Evolutionary conservation across 2,329 filamentous ascomycete species (phyloP), one percentile per base, ranked within the genome.

Genomic region (Cytospora chrysosperma): DNA sequence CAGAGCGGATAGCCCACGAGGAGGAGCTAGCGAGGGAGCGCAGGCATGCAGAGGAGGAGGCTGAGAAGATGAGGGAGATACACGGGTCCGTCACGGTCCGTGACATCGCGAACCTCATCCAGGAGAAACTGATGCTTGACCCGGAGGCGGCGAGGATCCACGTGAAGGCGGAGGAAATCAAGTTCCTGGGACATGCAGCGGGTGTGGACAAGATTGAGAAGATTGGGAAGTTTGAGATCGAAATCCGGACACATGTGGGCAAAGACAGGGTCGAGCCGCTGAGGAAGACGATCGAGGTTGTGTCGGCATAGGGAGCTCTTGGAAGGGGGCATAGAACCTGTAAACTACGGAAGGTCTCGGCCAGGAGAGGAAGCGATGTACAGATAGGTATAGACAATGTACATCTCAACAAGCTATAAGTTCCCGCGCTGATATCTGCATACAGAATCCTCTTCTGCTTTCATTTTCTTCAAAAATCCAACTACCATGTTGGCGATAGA

Each of bases 51-150:
- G 58, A 65, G 40, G 54, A 61, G 27, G 65, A 62, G 47, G 50
- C 59, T 12, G 55, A 56, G 54, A 59, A 65, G 50, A 28, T 53
- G 13, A 57, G 65, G 24, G 69, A 74, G 64, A 80, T 81, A 63
- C 79, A 76, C 67, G 78, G 79, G 49, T 80, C 78, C 56, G 79
- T 80, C 8, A 76, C 78, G 27, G 67, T 70, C 53, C 66, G 57
- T 58, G 76, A 80, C 68, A 70, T 81, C 47, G 69, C 75, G 2
- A 68, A 68, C 27, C 55, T 68, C 27, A 69, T 80, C 68, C 75
- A 74, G 59, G 72, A 74, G 59, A 64, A 64, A n/a, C 69, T 80
- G 55, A 67, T 71, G n/a, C 67, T 61, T 8, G 73, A 75, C 60
- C 65, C 68, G 27, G 72, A 74, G 58, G 76, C 75, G 19, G 72